Evolutionary conservation across 78 protist genomes (phyloP).

Genomic region (Mastigamoeba balamuthi): DNA sequence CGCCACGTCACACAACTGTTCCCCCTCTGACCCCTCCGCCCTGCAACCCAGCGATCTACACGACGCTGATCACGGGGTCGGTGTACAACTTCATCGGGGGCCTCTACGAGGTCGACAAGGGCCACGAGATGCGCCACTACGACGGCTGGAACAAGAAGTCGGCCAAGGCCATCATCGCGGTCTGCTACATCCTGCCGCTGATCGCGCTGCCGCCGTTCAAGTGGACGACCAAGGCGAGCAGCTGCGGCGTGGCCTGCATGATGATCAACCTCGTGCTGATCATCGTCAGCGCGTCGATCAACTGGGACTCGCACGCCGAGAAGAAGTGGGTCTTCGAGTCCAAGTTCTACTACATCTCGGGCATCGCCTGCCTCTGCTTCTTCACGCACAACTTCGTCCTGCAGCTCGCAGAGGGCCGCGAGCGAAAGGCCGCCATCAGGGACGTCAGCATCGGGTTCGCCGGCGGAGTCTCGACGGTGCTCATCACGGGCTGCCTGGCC

Average conservation of each 20-base stretch:
- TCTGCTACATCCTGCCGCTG: neutral
- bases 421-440: too few relatives aligned
- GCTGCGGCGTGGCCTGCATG: neutral
- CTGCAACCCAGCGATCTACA: neutral
- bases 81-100: neutral
- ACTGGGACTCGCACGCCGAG: neutral
- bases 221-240: neutral
- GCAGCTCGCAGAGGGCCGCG: too few relatives aligned
- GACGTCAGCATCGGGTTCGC: neutral
- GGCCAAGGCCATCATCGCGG: neutral
- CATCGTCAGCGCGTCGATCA: neutral
- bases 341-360: neutral
- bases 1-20: too few relatives aligned
- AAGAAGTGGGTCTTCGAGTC: neutral
- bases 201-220: neutral
- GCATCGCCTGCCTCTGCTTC: neutral
- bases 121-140: neutral
- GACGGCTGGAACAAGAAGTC: neutral
- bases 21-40: too few relatives aligned
- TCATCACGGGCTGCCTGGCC: neutral
- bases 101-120: neutral
- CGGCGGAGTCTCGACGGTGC: neutral
- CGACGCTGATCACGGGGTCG: neutral
- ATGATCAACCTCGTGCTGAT: neutral
- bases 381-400: slow-evolving; percentile 8